These are phyloP conservation scores for Jimgerdemannia flammicorona DNA, from an alignment of 192 early-diverging fungal genomes.

Conservation along the genomic window DNA sequence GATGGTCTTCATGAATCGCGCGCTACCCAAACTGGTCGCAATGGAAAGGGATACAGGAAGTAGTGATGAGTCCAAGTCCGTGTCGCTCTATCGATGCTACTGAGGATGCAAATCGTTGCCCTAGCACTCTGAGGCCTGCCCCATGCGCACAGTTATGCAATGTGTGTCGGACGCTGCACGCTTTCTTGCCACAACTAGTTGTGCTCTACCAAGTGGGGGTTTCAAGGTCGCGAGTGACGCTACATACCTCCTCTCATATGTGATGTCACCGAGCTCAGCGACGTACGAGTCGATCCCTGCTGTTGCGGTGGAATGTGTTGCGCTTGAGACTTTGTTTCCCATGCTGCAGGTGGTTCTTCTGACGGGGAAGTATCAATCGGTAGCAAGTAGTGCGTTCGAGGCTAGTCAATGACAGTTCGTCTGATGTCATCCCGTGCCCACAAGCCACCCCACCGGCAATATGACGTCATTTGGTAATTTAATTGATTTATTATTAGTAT, in stretches of 20 bases:
- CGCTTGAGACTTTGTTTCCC: constrained; percentile 71
- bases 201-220: neutral
- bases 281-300: constrained; percentile 73
- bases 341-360: constrained; percentile 35
- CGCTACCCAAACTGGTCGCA: constrained; percentile 70
- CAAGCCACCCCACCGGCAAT: neutral
- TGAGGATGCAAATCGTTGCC: too few relatives aligned
- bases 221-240: neutral
- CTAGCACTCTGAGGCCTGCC: too few relatives aligned
- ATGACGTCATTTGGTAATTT: neutral
- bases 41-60: constrained; percentile 8
- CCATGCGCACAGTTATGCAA: too few relatives aligned
- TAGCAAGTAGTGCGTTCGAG: neutral
- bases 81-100: constrained; percentile 5
- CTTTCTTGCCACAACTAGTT: too few relatives aligned
- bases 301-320: constrained; percentile 53
- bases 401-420: neutral
- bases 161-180: too few relatives aligned
- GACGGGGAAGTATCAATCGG: neutral
- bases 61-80: neutral
- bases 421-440: neutral
- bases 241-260: constrained; percentile 65
- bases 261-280: constrained; percentile 63
- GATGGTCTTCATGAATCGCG: constrained; percentile 95
- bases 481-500: too few relatives aligned